Percentiles rank a stretch among this genome's conserved stretches.
Conservation (phyloP, 2,329 filamentous ascomycete genomes). For the Fusarium sarcochroum region DNA sequence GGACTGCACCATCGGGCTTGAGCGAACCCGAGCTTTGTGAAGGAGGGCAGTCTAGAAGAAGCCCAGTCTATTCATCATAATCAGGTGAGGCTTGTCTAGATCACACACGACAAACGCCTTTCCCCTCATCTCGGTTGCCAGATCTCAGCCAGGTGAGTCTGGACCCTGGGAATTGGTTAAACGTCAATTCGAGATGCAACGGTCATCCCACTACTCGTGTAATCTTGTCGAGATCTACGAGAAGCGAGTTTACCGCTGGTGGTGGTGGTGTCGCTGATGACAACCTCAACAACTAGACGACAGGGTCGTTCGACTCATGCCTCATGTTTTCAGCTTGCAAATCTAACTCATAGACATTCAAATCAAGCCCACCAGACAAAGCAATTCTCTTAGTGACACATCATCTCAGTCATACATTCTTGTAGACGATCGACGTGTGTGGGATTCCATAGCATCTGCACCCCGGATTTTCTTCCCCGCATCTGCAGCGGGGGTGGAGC, state of each 20-base stretch:
- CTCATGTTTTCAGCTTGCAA: background rate
- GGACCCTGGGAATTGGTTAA: slow-evolving; percentile 2
- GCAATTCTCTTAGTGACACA: slow-evolving; percentile 8
- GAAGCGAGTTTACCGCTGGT: background rate
- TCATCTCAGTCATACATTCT: background rate
- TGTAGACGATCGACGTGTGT: slow-evolving; percentile 7
- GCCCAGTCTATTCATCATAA: background rate
- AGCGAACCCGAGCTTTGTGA: background rate
- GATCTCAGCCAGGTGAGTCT: slow-evolving; percentile 14
- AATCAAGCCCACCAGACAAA: background rate
- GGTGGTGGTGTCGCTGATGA: background rate
- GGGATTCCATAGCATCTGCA: slow-evolving; percentile 36
- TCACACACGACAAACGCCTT: slow-evolving; percentile 6
- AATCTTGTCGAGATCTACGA: background rate
- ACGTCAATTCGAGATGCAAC: background rate
- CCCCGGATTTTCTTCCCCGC: slow-evolving; percentile 48
- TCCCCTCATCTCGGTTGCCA: background rate
- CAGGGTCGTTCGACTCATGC: no score
- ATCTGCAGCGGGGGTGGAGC: slow-evolving; percentile 40
- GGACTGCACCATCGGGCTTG: background rate
- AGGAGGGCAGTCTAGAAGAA: slow-evolving; percentile 33
- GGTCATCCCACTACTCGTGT: background rate
- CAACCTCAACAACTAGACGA: background rate
- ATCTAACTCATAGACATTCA: background rate
- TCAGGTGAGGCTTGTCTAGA: slow-evolving; percentile 23